Conservation (phyloP, 768 basidiomycete genomes). For the Boletus barrowsii region DNA sequence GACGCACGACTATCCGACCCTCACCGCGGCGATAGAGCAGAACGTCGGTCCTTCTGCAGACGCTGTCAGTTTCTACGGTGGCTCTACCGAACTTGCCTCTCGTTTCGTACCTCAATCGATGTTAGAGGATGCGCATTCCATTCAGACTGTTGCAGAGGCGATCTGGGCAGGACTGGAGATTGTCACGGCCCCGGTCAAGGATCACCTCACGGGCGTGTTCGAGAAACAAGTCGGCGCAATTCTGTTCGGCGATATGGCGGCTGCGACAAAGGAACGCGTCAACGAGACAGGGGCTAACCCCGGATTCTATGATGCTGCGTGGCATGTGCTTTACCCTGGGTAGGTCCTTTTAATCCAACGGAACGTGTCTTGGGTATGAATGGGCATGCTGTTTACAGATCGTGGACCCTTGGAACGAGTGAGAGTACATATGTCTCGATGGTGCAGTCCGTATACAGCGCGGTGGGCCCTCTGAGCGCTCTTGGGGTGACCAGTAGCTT, state of each 20-base stretch:
- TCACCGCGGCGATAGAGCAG: constrained; percentile 5
- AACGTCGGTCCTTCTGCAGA: constrained; percentile 9
- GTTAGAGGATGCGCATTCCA: constrained; percentile 1
- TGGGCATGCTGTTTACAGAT: background rate
- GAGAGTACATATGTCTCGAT: background rate
- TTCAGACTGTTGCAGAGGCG: constrained; percentile 12
- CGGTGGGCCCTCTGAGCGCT: constrained; percentile 6
- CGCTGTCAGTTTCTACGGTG: constrained; percentile 6
- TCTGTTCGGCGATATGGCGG: constrained; percentile 16
- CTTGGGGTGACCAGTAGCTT: constrained; percentile 16
- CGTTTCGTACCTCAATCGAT: constrained; percentile 17
- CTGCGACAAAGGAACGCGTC: constrained; percentile 1
- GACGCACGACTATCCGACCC: constrained; percentile 12
- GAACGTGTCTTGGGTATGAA: background rate
- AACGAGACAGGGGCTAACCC: constrained; percentile 21
- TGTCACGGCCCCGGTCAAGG: background rate
- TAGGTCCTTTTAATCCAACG: background rate
- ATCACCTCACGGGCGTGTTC: background rate
- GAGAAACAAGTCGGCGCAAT: background rate
- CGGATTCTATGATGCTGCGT: constrained; percentile 15
- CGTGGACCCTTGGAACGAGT: constrained; percentile 12
- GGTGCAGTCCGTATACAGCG: background rate
- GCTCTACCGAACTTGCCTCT: constrained; percentile 6
- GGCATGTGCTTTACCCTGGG: constrained; percentile 8
- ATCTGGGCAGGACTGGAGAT: constrained; percentile 17